Base-by-base conservation (phyloP, 1,284 basidiomycete genomes). In the Papiliotrema terrestris region DNA sequence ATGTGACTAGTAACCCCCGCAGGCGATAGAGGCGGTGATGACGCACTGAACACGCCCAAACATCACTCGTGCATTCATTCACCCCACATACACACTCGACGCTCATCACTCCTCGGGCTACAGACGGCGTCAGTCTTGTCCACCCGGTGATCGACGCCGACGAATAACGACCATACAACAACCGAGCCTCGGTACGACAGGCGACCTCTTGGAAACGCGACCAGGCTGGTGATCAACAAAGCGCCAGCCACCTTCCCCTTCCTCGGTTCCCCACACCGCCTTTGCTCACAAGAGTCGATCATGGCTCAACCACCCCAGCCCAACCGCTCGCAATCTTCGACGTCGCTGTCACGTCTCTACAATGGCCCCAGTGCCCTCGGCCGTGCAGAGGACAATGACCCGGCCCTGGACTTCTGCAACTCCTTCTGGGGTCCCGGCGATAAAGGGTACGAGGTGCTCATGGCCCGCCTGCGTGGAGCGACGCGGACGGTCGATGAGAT, bases 381-480 rank as follows among this genome's bases (percentile, higher is more conserved):
- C 15, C 57, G 62, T 11, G 65, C 71, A 45, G 69, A 72, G 54
- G 51, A 67, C 35, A 49, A 56, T 39, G 67, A 71, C 57, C 68
- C 72, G 9, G 50, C 62, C 14, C 79, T 86, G 65, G 89, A 95
- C 78, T 98, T 94, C 78, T 98, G 94, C 77, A 98, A 98, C 75
- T 85, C 92, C 1, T 98, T 98, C 78, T 98, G 95, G 95, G 90
- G 90, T 6, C 68, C 82, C 26, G 83, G 82, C 42, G 92, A 96
- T 78, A 85, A 83, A 26, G 94, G 94, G 22, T 93, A 90, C 60
- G 91, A 96, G 66, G 89, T 92, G 46, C 79, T 98, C 45, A 88
- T 92, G 75, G 86, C 87, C 9, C 83, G 93, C 56, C 88, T 96
- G 83, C 84, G 91, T 42, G 88, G 87, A 2, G 89, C 89, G 3